phyloP scores from a whole-genome alignment of 768 basidiomycete species.

The Lentinula boryana region DNA sequence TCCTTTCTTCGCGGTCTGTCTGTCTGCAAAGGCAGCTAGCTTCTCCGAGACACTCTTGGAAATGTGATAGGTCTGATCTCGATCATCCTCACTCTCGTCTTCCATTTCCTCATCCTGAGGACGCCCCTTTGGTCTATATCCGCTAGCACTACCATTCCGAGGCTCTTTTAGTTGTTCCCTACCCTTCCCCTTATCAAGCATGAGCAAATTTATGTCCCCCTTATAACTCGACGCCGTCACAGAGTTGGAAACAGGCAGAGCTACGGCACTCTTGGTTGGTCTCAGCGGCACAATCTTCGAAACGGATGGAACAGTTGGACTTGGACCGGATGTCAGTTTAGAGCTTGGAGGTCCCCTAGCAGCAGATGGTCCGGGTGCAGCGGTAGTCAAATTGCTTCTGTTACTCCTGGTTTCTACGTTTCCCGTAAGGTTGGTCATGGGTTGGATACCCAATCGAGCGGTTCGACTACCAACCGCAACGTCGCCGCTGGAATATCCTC shows the following conservation, averaged over 20 bases:
- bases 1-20: neutral
- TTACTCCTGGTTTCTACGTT: neutral
- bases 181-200: neutral
- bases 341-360: neutral
- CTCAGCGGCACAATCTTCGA: slow-evolving; percentile 28
- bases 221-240: slow-evolving; percentile 14
- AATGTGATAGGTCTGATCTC: slow-evolving; percentile 37
- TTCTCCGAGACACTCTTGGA: slow-evolving; percentile 67
- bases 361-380: neutral
- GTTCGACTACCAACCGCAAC: slow-evolving; percentile 21
- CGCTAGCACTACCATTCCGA: slow-evolving; percentile 26
- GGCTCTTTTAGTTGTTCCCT: slow-evolving; percentile 13
- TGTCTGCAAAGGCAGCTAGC: slow-evolving; percentile 8
- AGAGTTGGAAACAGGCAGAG: slow-evolving; percentile 42
- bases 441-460: slow-evolving; percentile 4
- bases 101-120: slow-evolving; percentile 66
- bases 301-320: neutral
- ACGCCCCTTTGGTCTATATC: slow-evolving; percentile 59
- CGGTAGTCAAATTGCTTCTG: neutral
- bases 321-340: too few species aligned
- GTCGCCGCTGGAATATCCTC: slow-evolving; percentile 43
- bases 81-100: slow-evolving; percentile 46
- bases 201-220: neutral
- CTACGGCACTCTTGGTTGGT: slow-evolving; percentile 52
- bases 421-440: neutral